Conservation (phyloP, 345 rosid genomes). For the Kandelia obovata region DNA sequence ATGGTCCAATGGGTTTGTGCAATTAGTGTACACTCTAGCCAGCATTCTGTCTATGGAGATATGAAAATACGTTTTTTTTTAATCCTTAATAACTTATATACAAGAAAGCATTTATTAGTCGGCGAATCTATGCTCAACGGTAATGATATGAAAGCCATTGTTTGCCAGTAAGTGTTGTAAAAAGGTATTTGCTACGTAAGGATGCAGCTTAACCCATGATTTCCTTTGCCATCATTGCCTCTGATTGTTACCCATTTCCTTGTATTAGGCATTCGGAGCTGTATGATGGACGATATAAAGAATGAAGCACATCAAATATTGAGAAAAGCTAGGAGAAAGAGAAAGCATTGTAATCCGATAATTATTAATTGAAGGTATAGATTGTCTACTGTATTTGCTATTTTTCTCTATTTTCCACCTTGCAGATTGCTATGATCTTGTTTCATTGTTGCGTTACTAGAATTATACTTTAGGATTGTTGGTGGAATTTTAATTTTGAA, state of each 20-base stretch:
- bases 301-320: conserved; percentile 62
- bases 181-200: no score
- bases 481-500: no score
- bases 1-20: neutral
- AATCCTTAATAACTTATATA: no score
- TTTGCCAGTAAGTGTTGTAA: neutral
- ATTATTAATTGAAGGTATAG: conserved; percentile 65
- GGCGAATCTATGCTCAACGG: no score
- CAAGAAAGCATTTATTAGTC: no score
- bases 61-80: no score
- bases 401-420: neutral
- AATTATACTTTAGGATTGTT: no score
- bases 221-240: neutral
- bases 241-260: conserved; percentile 9
- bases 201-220: neutral
- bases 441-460: neutral
- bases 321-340: conserved; percentile 76
- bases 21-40: neutral
- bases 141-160: no score
- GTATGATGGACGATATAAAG: conserved; percentile 44
- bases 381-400: neutral
- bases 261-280: conserved; percentile 18
- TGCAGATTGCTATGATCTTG: neutral
- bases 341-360: conserved; percentile 53
- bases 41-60: no score